Evolutionary conservation across 2,329 filamentous ascomycete species (phyloP).

Genomic region (Reticulascus tulasneorum): DNA sequence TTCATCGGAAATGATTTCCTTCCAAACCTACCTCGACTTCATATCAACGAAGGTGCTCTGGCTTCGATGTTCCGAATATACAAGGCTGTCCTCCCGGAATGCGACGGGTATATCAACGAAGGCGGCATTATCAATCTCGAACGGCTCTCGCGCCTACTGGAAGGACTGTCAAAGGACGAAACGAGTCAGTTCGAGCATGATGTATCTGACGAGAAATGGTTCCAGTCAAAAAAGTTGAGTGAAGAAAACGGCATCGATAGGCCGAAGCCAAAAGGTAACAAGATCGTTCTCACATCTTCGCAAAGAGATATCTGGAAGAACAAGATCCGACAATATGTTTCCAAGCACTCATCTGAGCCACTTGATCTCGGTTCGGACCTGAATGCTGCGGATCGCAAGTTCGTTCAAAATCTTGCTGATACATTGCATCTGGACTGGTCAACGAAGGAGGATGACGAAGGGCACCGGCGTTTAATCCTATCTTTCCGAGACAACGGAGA

Average conservation of each 20-base stretch:
- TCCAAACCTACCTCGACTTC: slow-evolving; percentile 89
- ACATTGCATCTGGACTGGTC: slow-evolving; percentile 54
- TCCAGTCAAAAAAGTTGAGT: slow-evolving; percentile 77
- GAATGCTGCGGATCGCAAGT: slow-evolving; percentile 83
- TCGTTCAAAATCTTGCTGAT: slow-evolving; percentile 80
- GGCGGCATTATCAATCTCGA: slow-evolving; percentile 85
- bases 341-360: slow-evolving; percentile 58
- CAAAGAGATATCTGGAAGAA: slow-evolving; percentile 81
- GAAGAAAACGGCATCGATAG: slow-evolving; percentile 56
- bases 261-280: slow-evolving; percentile 50
- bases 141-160: slow-evolving; percentile 71
- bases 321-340: slow-evolving; percentile 77
- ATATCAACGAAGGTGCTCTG: slow-evolving; percentile 97
- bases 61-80: slow-evolving; percentile 97
- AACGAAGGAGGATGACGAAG: slow-evolving; percentile 54
- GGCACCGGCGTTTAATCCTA: slow-evolving; percentile 48
- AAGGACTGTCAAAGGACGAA: slow-evolving; percentile 84
- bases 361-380: slow-evolving; percentile 72
- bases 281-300: slow-evolving; percentile 69
- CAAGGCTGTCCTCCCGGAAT: slow-evolving; percentile 81
- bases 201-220: slow-evolving; percentile 84
- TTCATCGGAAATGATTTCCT: slow-evolving; percentile 99
- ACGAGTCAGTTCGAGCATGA: slow-evolving; percentile 91
- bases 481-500: slow-evolving; percentile 51
- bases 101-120: slow-evolving; percentile 95